Evolutionary conservation across 1,284 basidiomycete genomes (phyloP).

Genomic region (Ganoderma sinense): DNA sequence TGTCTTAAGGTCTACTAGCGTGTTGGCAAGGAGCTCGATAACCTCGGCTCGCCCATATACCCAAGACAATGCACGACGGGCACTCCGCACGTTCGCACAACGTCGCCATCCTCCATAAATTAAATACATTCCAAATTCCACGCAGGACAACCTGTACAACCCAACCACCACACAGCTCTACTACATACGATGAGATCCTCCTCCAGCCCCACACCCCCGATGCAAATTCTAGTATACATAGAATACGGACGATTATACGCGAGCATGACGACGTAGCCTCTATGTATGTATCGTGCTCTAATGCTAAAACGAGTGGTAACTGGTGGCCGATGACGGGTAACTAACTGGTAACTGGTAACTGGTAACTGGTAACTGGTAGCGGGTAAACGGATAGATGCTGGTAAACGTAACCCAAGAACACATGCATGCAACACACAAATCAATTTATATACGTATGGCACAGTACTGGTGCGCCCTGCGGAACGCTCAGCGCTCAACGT

Average conservation of each 20-base stretch:
- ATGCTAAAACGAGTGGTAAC: not conserved
- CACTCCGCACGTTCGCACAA: not conserved
- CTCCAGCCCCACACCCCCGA: not conserved
- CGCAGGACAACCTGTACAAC: not conserved
- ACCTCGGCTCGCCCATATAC: not conserved
- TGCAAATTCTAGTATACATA: constrained; percentile 28
- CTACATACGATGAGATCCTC: not conserved
- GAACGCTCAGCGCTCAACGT: not conserved
- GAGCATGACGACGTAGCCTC: constrained; percentile 9
- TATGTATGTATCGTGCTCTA: constrained; percentile 4
- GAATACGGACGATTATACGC: constrained; percentile 25
- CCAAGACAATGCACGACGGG: not conserved
- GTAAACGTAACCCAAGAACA: not conserved
- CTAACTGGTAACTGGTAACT: constrained; percentile 2
- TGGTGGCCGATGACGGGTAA: not conserved
- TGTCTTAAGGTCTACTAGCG: too few species aligned
- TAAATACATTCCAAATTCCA: constrained; percentile 1
- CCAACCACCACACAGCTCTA: constrained; percentile 1
- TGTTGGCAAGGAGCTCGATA: not conserved
- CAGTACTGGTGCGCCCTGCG: not conserved
- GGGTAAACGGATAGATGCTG: not conserved
- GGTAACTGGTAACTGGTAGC: not conserved
- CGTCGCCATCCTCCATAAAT: not conserved
- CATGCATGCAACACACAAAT: not conserved
- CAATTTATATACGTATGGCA: not conserved